Evolutionary conservation across 2,329 filamentous ascomycete species (phyloP).

Genomic region (Neopestalotiopsis rosae): DNA sequence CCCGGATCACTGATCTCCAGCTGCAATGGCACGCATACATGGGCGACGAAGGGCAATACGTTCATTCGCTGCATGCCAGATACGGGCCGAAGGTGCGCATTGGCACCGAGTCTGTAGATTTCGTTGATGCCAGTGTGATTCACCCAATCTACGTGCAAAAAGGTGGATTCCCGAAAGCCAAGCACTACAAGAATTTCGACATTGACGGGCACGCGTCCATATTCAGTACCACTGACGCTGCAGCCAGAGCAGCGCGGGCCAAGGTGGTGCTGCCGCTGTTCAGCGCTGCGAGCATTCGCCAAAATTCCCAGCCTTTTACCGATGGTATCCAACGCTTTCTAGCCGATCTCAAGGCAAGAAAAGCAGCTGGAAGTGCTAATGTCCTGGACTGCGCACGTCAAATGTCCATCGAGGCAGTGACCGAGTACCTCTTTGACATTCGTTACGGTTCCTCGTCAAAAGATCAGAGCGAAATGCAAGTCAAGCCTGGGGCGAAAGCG

Average conservation of each 20-base stretch:
- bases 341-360: not conserved
- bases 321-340: conserved; percentile 42
- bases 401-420: conserved; percentile 59
- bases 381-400: conserved; percentile 54
- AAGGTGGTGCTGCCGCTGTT: conserved; percentile 57
- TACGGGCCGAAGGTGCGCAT: conserved; percentile 43
- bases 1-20: conserved; percentile 38
- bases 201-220: conserved; percentile 60
- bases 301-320: conserved; percentile 35
- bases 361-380: conserved; percentile 45
- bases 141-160: conserved; percentile 54
- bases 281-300: conserved; percentile 49
- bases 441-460: conserved; percentile 42
- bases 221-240: conserved; percentile 51
- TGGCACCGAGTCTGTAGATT: conserved; percentile 44
- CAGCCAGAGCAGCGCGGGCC: conserved; percentile 47
- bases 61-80: conserved; percentile 36
- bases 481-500: not conserved
- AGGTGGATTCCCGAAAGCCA: conserved; percentile 58
- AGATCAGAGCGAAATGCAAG: not conserved
- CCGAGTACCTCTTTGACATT: conserved; percentile 56
- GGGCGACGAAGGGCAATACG: conserved; percentile 37
- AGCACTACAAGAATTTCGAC: conserved; percentile 60
- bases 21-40: conserved; percentile 37
- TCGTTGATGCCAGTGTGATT: conserved; percentile 50